phyloP scores from a whole-genome alignment of 495 filamentous ascomycete species.

The Amniculicola lignicola region DNA sequence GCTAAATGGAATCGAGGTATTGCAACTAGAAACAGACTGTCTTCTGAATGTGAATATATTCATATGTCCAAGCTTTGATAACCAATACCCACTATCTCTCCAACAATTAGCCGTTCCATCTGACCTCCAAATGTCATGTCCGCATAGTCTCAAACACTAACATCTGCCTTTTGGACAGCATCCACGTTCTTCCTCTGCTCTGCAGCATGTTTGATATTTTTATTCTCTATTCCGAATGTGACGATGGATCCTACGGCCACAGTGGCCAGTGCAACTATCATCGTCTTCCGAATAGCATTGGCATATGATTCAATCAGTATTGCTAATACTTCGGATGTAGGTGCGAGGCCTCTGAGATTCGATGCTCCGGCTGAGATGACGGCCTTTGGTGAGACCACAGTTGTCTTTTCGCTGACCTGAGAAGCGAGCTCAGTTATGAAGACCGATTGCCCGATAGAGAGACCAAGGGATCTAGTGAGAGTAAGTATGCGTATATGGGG shows the following conservation, averaged over 20 bases:
- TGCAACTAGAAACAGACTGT: too few relatives aligned
- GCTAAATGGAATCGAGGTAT: too few relatives aligned
- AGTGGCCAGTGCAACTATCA: constrained; percentile 1
- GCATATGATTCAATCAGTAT: constrained; percentile 3
- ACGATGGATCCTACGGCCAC: neutral
- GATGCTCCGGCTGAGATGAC: constrained; percentile 12
- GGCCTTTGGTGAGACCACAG: neutral
- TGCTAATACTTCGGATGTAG: neutral
- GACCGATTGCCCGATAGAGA: constrained; percentile 5
- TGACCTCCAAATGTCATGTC: too few relatives aligned
- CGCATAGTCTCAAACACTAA: too few relatives aligned
- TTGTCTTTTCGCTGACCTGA: neutral
- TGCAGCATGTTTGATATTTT: constrained; percentile 8
- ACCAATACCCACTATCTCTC: too few relatives aligned
- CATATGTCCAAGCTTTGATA: too few relatives aligned
- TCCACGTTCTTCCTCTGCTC: constrained; percentile 1
- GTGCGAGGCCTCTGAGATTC: neutral
- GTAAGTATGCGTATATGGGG: too few relatives aligned
- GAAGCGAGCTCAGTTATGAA: constrained; percentile 1
- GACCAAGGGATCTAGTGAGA: constrained; percentile 5
- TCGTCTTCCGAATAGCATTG: neutral
- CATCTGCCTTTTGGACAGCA: too few relatives aligned
- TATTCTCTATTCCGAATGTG: constrained; percentile 16
- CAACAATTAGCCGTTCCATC: too few relatives aligned
- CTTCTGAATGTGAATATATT: too few relatives aligned